Evolutionary conservation across 768 basidiomycete species (phyloP).

Genomic region (Agaricus blazei): DNA sequence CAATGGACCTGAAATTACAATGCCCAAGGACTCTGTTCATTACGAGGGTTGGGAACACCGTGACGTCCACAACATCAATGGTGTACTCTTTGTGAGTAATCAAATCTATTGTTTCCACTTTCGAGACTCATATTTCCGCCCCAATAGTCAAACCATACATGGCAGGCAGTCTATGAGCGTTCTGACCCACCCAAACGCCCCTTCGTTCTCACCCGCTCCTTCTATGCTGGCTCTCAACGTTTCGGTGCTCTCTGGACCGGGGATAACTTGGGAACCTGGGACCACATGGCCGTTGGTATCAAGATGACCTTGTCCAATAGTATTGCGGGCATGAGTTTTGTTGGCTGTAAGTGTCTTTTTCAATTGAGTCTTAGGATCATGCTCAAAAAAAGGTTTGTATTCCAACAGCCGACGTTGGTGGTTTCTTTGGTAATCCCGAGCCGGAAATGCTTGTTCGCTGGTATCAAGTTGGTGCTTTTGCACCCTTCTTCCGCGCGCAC

Average conservation of each 20-base stretch:
- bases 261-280: constrained; percentile 97
- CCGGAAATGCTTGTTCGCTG: constrained; percentile 94
- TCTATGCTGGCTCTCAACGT: constrained; percentile 93
- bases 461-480: constrained; percentile 95
- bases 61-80: constrained; percentile 96
- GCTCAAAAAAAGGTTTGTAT: not conserved
- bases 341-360: constrained; percentile 63
- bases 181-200: constrained; percentile 76
- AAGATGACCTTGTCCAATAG: constrained; percentile 90
- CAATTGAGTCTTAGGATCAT: not conserved
- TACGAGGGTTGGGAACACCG: constrained; percentile 97
- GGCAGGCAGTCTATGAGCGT: constrained; percentile 72
- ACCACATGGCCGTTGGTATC: constrained; percentile 90
- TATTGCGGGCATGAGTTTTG: constrained; percentile 87
- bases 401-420: constrained; percentile 86
- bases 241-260: constrained; percentile 99
- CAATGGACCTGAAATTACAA: constrained; percentile 92
- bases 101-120: not conserved
- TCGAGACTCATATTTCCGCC: not conserved
- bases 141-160: constrained; percentile 74
- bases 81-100: constrained; percentile 77
- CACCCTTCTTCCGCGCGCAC: constrained; percentile 98
- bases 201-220: constrained; percentile 93
- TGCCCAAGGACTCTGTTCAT: constrained; percentile 68
- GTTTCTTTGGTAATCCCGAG: constrained; percentile 97